Evolutionary conservation across 1,284 basidiomycete genomes (phyloP).

Genomic region (Leccinum griseonigrum): DNA sequence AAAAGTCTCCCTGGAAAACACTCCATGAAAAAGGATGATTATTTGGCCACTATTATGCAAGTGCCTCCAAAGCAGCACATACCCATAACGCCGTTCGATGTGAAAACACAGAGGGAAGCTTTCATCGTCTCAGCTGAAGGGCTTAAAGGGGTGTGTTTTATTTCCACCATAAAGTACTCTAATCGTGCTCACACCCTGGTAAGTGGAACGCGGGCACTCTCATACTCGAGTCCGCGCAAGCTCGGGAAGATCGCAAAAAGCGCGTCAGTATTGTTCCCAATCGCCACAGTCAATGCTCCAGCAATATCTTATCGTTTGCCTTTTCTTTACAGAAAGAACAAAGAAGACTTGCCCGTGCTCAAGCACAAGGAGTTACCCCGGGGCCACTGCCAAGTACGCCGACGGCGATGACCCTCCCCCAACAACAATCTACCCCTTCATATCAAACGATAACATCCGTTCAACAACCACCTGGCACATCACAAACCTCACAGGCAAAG

Average conservation of each 20-base stretch:
- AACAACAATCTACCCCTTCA: constrained; percentile 30
- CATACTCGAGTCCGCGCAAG: constrained; percentile 68
- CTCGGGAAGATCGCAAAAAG: constrained; percentile 74
- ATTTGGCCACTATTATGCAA: constrained; percentile 61
- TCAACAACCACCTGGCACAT: constrained; percentile 28
- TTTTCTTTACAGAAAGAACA: constrained; percentile 58
- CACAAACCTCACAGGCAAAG: constrained; percentile 35
- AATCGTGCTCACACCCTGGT: constrained; percentile 19
- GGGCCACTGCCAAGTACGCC: constrained; percentile 30
- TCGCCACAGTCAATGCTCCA: constrained; percentile 4
- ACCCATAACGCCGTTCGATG: constrained; percentile 62
- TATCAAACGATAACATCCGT: constrained; percentile 27
- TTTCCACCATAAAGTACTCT: constrained; percentile 3
- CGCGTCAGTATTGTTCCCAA: constrained; percentile 47
- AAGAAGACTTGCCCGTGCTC: constrained; percentile 64
- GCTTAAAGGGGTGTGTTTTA: constrained; percentile 65
- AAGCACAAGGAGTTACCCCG: constrained; percentile 40
- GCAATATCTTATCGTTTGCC: constrained; percentile 14
- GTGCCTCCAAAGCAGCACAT: constrained; percentile 71
- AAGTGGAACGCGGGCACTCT: constrained; percentile 71
- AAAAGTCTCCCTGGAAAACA: constrained; percentile 77
- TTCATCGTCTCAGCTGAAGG: constrained; percentile 72
- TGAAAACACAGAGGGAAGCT: constrained; percentile 64
- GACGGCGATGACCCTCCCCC: constrained; percentile 18
- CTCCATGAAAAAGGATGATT: constrained; percentile 79